A percentile compares a stretch with the other conserved stretches of the same genome.
These are phyloP conservation scores for Pyrenopolyporus hunteri DNA, from an alignment of 495 filamentous ascomycete genomes.

Conservation along the genomic window DNA sequence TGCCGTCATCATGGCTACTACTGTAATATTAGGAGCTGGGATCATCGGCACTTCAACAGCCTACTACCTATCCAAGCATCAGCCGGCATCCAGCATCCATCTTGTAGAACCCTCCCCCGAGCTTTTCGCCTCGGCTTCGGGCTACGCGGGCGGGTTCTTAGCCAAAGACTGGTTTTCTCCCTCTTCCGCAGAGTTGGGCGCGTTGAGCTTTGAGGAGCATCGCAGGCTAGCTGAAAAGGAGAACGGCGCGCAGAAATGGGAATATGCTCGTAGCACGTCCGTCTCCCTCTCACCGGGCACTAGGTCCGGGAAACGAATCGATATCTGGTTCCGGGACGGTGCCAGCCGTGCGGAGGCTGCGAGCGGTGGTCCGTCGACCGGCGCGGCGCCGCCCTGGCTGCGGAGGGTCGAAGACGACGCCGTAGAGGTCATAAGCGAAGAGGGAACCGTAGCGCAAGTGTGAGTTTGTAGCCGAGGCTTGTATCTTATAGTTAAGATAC, in stretches of 20 bases:
- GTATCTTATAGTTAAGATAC: not conserved
- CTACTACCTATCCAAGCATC: slow-evolving; percentile 69
- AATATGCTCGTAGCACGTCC: slow-evolving; percentile 67
- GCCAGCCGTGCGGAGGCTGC: slow-evolving; percentile 68
- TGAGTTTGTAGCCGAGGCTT: slow-evolving; percentile 41
- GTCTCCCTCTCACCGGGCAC: slow-evolving; percentile 55
- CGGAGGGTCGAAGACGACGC: slow-evolving; percentile 54
- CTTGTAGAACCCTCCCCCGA: slow-evolving; percentile 68
- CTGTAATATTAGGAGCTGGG: slow-evolving; percentile 77
- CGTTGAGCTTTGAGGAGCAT: slow-evolving; percentile 73
- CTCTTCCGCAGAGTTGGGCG: slow-evolving; percentile 61
- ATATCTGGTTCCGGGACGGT: slow-evolving; percentile 69
- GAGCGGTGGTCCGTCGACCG: slow-evolving; percentile 27
- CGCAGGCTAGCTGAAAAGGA: slow-evolving; percentile 64
- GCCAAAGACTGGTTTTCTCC: slow-evolving; percentile 74
- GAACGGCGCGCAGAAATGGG: slow-evolving; percentile 68
- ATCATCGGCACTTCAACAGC: slow-evolving; percentile 82
- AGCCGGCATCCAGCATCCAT: slow-evolving; percentile 63
- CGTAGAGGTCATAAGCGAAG: slow-evolving; percentile 67
- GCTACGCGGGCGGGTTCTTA: slow-evolving; percentile 75
- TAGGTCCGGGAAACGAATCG: slow-evolving; percentile 44
- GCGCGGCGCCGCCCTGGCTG: slow-evolving; percentile 64
- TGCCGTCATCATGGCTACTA: slow-evolving; percentile 45
- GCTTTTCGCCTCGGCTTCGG: slow-evolving; percentile 75
- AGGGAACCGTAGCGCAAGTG: slow-evolving; percentile 69